These are phyloP conservation scores for Tinospora cordifolia DNA, from an alignment of 164 flowering plant genomes.

Conservation along the genomic window DNA sequence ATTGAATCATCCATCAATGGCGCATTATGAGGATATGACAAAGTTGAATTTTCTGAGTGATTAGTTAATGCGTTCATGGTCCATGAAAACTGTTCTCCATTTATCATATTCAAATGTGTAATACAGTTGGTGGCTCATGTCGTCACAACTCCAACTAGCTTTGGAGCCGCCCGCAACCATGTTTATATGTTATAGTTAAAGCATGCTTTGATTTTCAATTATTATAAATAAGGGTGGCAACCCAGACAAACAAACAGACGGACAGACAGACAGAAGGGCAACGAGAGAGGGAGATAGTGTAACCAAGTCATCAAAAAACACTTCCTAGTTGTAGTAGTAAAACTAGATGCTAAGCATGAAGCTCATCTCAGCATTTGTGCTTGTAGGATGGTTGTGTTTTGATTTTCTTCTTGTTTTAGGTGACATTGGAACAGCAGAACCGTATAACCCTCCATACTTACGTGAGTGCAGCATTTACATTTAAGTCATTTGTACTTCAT, in stretches of 20 bases:
- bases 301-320: not conserved
- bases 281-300: no score
- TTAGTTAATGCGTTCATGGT: not conserved
- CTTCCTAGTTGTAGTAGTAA: slow-evolving; percentile 8
- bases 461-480: not conserved
- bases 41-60: not conserved
- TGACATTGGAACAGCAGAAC: slow-evolving; percentile 26
- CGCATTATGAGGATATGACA: not conserved
- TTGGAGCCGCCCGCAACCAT: not conserved
- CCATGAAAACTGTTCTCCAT: not conserved
- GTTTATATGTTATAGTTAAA: slow-evolving; percentile 2
- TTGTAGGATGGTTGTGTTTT: slow-evolving; percentile 16
- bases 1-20: not conserved
- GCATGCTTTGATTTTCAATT: slow-evolving; percentile 11
- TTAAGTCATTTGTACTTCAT: not conserved
- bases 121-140: not conserved
- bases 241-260: slow-evolving; percentile 2
- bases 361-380: slow-evolving; percentile 6
- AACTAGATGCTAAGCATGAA: slow-evolving; percentile 6
- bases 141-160: not conserved
- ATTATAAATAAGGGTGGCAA: slow-evolving; percentile 15
- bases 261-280: no score
- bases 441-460: slow-evolving; percentile 9
- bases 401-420: slow-evolving; percentile 15
- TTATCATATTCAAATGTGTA: not conserved